A percentile compares a stretch with the other conserved stretches of the same genome.
These are phyloP conservation scores for Cytidiella melzeri DNA, from an alignment of 768 basidiomycete species.

Conservation along the genomic window DNA sequence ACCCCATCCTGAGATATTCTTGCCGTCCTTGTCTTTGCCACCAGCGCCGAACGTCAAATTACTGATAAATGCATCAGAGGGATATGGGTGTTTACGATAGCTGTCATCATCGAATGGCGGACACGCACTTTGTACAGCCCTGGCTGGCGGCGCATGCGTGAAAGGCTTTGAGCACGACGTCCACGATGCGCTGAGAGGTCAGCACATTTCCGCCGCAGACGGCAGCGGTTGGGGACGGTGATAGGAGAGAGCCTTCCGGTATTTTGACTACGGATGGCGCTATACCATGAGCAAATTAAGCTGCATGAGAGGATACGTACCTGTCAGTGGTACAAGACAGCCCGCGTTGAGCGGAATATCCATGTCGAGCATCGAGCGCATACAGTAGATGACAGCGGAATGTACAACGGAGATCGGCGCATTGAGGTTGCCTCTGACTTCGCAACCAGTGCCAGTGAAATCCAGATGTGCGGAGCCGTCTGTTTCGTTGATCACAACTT, in stretches of 20 bases:
- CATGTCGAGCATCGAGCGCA: constrained; percentile 77
- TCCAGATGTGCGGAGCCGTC: constrained; percentile 79
- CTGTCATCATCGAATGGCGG: background rate
- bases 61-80: constrained; percentile 28
- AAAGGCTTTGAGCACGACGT: constrained; percentile 91
- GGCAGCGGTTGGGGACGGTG: constrained; percentile 80
- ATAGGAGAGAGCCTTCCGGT: constrained; percentile 70
- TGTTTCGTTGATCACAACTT: constrained; percentile 68
- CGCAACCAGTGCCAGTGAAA: constrained; percentile 78
- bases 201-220: constrained; percentile 92
- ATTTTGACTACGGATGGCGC: constrained; percentile 53
- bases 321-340: constrained; percentile 80
- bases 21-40: constrained; percentile 76
- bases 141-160: constrained; percentile 88
- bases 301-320: constrained; percentile 33
- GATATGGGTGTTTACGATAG: background rate
- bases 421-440: constrained; percentile 83
- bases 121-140: constrained; percentile 81
- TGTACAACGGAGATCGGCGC: constrained; percentile 82
- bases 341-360: constrained; percentile 94
- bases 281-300: constrained; percentile 5
- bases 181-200: constrained; percentile 90
- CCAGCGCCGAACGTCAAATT: constrained; percentile 88
- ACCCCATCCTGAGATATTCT: constrained; percentile 76
- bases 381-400: constrained; percentile 84